These are phyloP conservation scores for Mrakia gelida DNA, from an alignment of 768 basidiomycete genomes.

Conservation along the genomic window DNA sequence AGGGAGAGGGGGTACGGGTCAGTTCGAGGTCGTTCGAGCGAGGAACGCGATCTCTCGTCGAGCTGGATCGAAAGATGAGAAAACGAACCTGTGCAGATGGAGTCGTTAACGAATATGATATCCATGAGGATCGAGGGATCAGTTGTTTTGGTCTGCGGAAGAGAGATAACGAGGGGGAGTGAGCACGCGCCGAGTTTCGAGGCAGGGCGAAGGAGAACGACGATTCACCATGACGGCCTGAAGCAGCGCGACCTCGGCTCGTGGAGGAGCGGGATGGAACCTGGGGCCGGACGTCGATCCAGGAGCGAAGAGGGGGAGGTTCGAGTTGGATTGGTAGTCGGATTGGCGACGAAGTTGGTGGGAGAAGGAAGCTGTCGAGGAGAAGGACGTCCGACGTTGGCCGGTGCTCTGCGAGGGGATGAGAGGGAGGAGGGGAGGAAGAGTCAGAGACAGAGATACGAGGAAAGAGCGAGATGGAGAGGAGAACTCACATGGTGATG, in stretches of 20 bases:
- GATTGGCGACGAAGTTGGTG: slow-evolving; percentile 22
- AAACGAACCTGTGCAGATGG: slow-evolving; percentile 57
- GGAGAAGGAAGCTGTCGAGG: slow-evolving; percentile 44
- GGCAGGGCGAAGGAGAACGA: not conserved
- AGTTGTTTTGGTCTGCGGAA: slow-evolving; percentile 66
- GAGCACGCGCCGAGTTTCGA: not conserved
- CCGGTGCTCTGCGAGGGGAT: not conserved
- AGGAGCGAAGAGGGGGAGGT: not conserved
- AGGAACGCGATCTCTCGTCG: not conserved
- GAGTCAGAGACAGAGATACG: slow-evolving; percentile 72
- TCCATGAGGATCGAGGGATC: slow-evolving; percentile 73
- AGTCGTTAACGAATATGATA: slow-evolving; percentile 71
- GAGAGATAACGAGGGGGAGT: slow-evolving; percentile 20
- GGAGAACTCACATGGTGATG: slow-evolving; percentile 41
- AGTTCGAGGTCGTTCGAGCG: not conserved
- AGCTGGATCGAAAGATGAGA: no score
- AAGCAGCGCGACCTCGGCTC: slow-evolving; percentile 82
- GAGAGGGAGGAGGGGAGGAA: slow-evolving; percentile 55
- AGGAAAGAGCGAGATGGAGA: slow-evolving; percentile 54
- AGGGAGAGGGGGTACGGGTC: not conserved
- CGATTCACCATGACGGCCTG: slow-evolving; percentile 76
- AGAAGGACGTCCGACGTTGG: slow-evolving; percentile 50
- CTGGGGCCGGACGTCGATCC: slow-evolving; percentile 17
- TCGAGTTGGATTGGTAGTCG: not conserved
- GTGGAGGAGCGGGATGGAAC: slow-evolving; percentile 83